Conservation (phyloP, 345 rosid genomes). For the Capsella bursapastoris region DNA sequence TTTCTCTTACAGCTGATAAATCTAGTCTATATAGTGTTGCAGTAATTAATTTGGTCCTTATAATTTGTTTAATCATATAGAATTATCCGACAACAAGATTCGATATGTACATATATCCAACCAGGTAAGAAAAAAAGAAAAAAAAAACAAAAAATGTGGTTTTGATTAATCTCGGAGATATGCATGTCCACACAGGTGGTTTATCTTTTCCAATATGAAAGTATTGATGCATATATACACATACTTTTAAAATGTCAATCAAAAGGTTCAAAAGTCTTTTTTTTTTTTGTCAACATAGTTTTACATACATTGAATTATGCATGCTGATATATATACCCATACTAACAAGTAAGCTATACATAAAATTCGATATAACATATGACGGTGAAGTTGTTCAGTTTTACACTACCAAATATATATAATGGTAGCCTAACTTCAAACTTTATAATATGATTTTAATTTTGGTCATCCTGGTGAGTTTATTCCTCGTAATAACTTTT, state of each 20-base stretch:
- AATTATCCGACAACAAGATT: constrained; percentile 30
- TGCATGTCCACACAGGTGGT: constrained; percentile 12
- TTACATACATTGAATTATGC: background rate
- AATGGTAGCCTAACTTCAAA: constrained; percentile 9
- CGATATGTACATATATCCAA: background rate
- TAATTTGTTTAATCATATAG: background rate
- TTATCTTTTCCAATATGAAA: constrained; percentile 9
- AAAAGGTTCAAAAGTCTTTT: no score
- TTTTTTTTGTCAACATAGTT: background rate
- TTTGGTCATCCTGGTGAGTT: constrained; percentile 16
- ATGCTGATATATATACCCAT: background rate
- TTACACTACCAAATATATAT: background rate
- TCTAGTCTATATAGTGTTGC: background rate
- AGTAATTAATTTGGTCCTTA: background rate
- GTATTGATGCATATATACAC: background rate
- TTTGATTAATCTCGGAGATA: constrained; percentile 29
- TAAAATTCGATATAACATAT: constrained; percentile 11
- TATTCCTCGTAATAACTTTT: constrained; percentile 4
- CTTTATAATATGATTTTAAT: constrained; percentile 10
- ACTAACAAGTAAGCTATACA: background rate
- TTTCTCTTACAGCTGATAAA: background rate
- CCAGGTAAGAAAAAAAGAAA: no score
- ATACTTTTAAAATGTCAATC: no score
- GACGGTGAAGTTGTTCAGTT: background rate
- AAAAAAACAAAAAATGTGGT: constrained; percentile 17